Evolutionary conservation across 306 rosid genomes (phyloP), one percentile per base, ranked within the genome.

Genomic region (Lupinus albus): DNA sequence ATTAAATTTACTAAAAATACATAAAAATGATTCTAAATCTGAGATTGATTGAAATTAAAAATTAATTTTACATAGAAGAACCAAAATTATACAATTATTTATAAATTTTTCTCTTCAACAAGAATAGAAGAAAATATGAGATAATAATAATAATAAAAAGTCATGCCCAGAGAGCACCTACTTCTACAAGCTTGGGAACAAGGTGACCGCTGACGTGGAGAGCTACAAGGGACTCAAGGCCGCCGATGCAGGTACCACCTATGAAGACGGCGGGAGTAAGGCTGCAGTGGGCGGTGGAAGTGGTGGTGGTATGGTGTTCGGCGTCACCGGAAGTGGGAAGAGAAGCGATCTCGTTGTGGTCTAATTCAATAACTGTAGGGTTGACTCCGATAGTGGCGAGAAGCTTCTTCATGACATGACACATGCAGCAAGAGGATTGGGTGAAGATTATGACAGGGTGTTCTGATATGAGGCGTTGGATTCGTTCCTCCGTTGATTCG

Each of bases 391-490:
- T 79, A 59, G 86, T 84, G 71, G 87, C 90, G 7, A 94, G 96
- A 46, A 94, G 96, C 61, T 86, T 85, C 87, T 94, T 94, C 97
- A 94, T 94, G 86, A 94, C 99, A 78, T 88, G 99, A 84, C 97
- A 94, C 99, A 94, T 94, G 96, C 88, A 94, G 75, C 99, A 94
- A 0, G 97, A 82, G 51, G 78, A 86, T 6, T 92, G 87, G 79
- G 88, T 84, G 81, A 94, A 94, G 76, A 94, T 90, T 67, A 94
- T 84, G 2, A 94, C 99, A 0, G 99, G 99, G 57, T 94, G 86
- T 78, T 94, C 99, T 6, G 97, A 75, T 41, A 94, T 90, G n/a
- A 94, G 95, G 1, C 99, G 90, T 4, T 82, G 95, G 91, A 94
- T 90, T 36, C 86, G 72, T 0, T 84, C 68, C 59, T 94, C 96